Evolutionary conservation across 2,329 filamentous ascomycete genomes (phyloP), one percentile per base, ranked within the genome.

Genomic region (Xylaria sp.): DNA sequence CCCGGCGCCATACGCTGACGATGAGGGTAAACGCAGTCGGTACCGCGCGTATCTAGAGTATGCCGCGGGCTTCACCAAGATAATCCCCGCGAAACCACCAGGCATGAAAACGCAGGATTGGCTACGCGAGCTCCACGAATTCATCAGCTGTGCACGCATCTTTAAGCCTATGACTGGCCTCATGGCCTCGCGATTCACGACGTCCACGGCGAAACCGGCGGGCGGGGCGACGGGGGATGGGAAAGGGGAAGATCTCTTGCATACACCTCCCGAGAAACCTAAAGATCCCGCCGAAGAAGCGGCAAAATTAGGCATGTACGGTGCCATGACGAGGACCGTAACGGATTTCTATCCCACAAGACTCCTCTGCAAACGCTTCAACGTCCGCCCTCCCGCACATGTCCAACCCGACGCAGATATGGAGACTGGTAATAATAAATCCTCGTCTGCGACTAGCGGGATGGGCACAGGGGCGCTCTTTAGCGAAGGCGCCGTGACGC

Each of bases 151-250:
- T 69, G 87, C 87, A 13, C 80, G 84, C 68, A 88, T 98, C 23
- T 99, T 98, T 83, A 95, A 93, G 78, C 96, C 96, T 0, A 93
- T 97, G 82, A 93, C 92, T 1, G 94, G 94, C 0, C 86, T 93
- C 71, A 98, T 99, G 93, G 96, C 95, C 18, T 93, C 92, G 23
- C 90, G 95, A 0, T 99, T 99, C 78, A 98, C 94, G 0, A 91
- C 92, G 9, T 84, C 86, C 0, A 74, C 81, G 0, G 75, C 79
- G 0, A 78, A 78, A 57, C 75, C 77, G 10, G 82, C 81, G 40
- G 66, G 74, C 4, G 73, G 3, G 65, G 66, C n/a, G 16, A 66
- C 75, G 13, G 69, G 70, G 18, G 65, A 59, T 18, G 61, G 70
- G 1, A 73, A 71, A 4, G 75, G 69, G 1, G 75, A 71, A 3